A percentile compares a stretch with the other conserved stretches of the same genome.
phyloP scores from a whole-genome alignment of 768 basidiomycete genomes.

The Termitomyces sp. region DNA sequence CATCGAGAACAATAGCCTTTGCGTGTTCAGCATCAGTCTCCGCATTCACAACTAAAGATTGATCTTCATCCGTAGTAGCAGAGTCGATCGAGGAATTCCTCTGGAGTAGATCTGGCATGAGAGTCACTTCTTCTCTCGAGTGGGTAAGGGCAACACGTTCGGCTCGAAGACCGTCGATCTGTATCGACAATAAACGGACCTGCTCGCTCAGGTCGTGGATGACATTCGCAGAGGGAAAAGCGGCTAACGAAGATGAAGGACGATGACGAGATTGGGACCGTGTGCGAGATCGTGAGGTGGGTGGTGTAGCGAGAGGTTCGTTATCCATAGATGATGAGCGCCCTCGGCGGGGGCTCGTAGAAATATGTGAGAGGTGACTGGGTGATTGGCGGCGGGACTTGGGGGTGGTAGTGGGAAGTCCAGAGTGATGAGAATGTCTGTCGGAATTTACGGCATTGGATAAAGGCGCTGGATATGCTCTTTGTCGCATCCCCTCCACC shows the following conservation, averaged over 20 bases:
- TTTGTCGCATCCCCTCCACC: conserved; percentile 7
- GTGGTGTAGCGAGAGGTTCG: background rate
- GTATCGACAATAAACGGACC: conserved; percentile 22
- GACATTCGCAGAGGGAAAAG: background rate
- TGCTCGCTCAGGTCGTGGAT: conserved; percentile 22
- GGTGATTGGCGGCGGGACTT: background rate
- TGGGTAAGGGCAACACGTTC: conserved; percentile 22
- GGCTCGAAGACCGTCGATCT: conserved; percentile 24
- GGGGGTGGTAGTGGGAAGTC: background rate
- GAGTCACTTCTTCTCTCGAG: background rate
- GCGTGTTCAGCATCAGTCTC: background rate
- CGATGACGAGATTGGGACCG: background rate
- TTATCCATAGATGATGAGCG: background rate
- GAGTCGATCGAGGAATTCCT: background rate
- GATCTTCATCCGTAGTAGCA: background rate
- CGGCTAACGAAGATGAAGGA: background rate
- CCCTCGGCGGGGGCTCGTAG: background rate
- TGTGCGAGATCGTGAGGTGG: background rate
- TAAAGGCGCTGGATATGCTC: background rate
- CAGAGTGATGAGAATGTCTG: too few species aligned
- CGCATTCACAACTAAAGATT: background rate
- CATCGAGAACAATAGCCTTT: background rate
- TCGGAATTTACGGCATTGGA: background rate
- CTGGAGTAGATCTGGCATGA: background rate
- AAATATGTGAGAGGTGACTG: background rate